These are phyloP conservation scores for Fragilariopsis cylindrus DNA, from an alignment of 108 stramenopile genomes.

Conservation along the genomic window DNA sequence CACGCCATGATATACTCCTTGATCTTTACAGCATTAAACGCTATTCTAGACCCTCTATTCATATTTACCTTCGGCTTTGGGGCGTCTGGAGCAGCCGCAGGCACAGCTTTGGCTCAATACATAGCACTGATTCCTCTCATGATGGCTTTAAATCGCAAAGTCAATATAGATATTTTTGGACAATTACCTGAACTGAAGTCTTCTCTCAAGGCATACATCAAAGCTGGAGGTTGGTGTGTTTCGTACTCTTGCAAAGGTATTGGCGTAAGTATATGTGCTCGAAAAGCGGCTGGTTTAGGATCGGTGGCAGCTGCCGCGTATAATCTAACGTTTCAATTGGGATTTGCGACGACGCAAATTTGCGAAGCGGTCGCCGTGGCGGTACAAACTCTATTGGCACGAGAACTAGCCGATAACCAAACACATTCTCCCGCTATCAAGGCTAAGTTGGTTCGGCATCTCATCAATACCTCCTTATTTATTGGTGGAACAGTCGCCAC, in stretches of 20 bases:
- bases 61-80: conserved; percentile 84
- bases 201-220: conserved; percentile 67
- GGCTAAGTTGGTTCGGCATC: conserved; percentile 59
- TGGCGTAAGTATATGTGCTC: conserved; percentile 87
- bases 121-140: conserved; percentile 79
- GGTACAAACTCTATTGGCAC: conserved; percentile 81
- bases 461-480: conserved; percentile 74
- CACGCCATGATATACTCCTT: conserved; percentile 86
- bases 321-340: conserved; percentile 91
- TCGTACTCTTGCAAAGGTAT: conserved; percentile 85
- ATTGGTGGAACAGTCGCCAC: conserved; percentile 72
- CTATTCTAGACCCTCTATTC: conserved; percentile 84
- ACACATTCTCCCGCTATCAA: conserved; percentile 33
- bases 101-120: conserved; percentile 88
- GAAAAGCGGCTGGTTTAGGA: conserved; percentile 81
- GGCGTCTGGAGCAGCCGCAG: conserved; percentile 89
- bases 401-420: conserved; percentile 70
- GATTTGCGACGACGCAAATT: conserved; percentile 93
- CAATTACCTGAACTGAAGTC: conserved; percentile 53
- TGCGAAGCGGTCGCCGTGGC: conserved; percentile 77
- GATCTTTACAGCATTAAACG: conserved; percentile 80
- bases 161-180: conserved; percentile 66
- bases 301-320: conserved; percentile 87
- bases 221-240: conserved; percentile 80
- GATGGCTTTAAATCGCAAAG: conserved; percentile 61